Percentiles rank a stretch among this genome's conserved stretches.
Conservation (phyloP, 176 grass and related monocot genomes). For the Paspalum notatum region DNA sequence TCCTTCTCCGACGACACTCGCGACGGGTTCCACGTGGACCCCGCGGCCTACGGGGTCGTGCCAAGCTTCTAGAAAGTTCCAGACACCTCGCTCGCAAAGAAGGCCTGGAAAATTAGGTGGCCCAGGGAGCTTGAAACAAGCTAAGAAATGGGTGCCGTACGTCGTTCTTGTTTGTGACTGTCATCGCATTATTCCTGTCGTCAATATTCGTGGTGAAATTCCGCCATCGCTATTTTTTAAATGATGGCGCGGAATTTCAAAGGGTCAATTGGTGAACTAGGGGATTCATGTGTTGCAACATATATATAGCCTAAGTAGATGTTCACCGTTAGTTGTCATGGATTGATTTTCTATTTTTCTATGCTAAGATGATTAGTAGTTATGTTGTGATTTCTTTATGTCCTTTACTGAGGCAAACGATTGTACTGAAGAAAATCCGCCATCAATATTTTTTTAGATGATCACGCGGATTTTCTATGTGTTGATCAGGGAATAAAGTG, state of each 20-base stretch:
- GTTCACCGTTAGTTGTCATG: neutral
- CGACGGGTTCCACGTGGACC: conserved; percentile 39
- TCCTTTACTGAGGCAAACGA: neutral
- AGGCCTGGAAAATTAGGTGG: neutral
- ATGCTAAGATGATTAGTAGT: neutral
- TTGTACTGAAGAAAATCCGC: neutral
- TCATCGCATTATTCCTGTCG: neutral
- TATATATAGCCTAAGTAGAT: conserved; percentile 13
- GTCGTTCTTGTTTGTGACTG: conserved; percentile 2
- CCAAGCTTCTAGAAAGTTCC: conserved; percentile 50
- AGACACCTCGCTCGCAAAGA: neutral
- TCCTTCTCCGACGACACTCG: conserved; percentile 35
- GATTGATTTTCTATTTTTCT: neutral
- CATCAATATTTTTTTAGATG: conserved; percentile 9
- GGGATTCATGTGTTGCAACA: conserved; percentile 25
- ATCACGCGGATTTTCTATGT: neutral
- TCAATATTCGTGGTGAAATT: neutral
- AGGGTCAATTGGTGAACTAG: conserved; percentile 13
- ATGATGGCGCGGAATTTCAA: conserved; percentile 19
- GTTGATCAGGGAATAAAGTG: neutral
- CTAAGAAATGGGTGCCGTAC: conserved; percentile 35
- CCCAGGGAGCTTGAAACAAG: conserved; percentile 21
- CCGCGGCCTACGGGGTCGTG: conserved; percentile 43
- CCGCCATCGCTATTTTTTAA: conserved; percentile 45
- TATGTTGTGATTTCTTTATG: neutral